Base-by-base conservation (phyloP, 768 basidiomycete genomes). In the Suillus plorans region DNA sequence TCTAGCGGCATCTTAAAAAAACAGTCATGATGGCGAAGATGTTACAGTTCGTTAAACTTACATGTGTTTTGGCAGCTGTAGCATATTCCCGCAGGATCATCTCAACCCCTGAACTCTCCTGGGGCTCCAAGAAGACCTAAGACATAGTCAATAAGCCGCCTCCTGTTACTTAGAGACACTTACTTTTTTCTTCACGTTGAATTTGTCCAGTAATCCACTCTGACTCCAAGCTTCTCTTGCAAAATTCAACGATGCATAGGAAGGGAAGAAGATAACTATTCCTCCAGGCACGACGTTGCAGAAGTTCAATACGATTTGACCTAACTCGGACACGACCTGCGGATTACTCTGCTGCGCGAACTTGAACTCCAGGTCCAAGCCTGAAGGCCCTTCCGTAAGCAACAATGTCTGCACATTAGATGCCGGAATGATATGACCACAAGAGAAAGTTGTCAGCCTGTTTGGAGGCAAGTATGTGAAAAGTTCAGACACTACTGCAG, bases 251-350 rank as follows among this genome's bases (percentile, higher is more conserved):
- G 94, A 95, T 36, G 81, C 84, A 74, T 99, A 99, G 0, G 95
- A 97, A 0, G 97, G 96, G 47, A 98, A 86, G 74, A 99, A 99
- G 8, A 97, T 89, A 22, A 99, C 91, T 78, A 98, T 85, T 0
- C 97, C 97, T 22, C 88, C 89, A 0, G 95, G 92, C 5, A 96
- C 84, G 20, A 97, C 74, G 41, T 83, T 88, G 25, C 86, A 81
- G 57, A 95, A 85, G 70, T 97, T 98, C n/a, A 87, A 72, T 55
- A 99, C 73, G 14, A 92, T 83, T 63, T 92, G 89, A 0, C 95
- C 96, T 2, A 99, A 82, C 70, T 98, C 96, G 16, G 81, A 79
- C 68, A 94, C 91, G 62, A 89, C 76, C n/a, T 73, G 72, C 14
- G 81, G 80, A 71, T 96, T 86, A 16, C 83, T 82, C 64, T 94